Evolutionary conservation across 2,329 filamentous ascomycete species (phyloP).

Genomic region (Sclerotinia spermophila): DNA sequence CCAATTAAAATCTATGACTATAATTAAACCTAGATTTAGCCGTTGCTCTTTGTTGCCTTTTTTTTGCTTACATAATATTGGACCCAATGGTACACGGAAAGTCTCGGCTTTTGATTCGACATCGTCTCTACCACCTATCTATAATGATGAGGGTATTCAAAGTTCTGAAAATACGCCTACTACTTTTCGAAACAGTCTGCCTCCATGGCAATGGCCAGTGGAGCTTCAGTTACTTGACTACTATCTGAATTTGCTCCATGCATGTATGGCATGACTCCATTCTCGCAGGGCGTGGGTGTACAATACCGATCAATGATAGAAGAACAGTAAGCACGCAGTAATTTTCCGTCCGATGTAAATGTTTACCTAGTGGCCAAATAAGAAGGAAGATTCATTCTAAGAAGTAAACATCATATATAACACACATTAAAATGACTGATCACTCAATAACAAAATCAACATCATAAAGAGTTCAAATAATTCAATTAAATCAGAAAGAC

Average conservation of each 20-base stretch:
- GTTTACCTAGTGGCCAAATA: too few relatives aligned
- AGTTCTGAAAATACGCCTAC: background rate
- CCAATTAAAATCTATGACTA: background rate
- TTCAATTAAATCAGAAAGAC: background rate
- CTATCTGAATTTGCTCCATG: background rate
- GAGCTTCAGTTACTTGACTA: background rate
- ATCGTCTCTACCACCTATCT: background rate
- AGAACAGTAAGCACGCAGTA: background rate
- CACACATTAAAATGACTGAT: background rate
- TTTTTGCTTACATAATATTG: too few relatives aligned
- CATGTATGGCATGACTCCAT: background rate
- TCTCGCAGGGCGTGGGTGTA: background rate
- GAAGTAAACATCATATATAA: too few relatives aligned
- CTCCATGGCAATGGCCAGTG: background rate
- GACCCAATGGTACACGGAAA: background rate
- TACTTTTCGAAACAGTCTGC: background rate
- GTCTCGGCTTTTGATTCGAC: background rate
- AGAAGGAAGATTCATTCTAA: too few relatives aligned
- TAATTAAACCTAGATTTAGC: background rate
- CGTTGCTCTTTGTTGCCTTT: background rate
- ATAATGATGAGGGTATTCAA: background rate
- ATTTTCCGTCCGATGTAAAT: background rate
- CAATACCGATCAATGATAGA: background rate
- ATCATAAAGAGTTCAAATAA: background rate
- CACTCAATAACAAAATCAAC: too few relatives aligned